Conservation (phyloP, 352 stramenopile species). For the Phytophthora citrophthora region DNA sequence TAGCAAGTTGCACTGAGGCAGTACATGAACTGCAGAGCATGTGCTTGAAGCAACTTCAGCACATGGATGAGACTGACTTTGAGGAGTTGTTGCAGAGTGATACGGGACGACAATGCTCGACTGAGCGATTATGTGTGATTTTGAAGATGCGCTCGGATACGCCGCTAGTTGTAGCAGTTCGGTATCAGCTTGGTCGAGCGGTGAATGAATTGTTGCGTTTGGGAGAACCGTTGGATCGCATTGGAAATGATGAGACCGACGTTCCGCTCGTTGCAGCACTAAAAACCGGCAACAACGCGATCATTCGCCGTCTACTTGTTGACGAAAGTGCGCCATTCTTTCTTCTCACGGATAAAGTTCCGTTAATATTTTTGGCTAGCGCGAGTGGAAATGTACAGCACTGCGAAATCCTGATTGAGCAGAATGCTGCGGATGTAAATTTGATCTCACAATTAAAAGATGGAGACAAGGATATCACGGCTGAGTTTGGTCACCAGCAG, state of each 20-base stretch:
- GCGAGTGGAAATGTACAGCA: slow-evolving; percentile 72
- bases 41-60: slow-evolving; percentile 64
- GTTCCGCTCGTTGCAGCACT: slow-evolving; percentile 75
- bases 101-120: slow-evolving; percentile 69
- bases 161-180: slow-evolving; percentile 74
- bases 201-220: slow-evolving; percentile 79
- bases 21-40: slow-evolving; percentile 52
- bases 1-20: slow-evolving; percentile 32
- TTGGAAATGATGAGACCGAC: slow-evolving; percentile 55
- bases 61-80: slow-evolving; percentile 56
- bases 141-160: slow-evolving; percentile 62
- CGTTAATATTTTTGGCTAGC: slow-evolving; percentile 77
- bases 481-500: slow-evolving; percentile 70
- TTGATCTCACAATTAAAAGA: slow-evolving; percentile 79
- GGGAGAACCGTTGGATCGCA: slow-evolving; percentile 57
- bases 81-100: slow-evolving; percentile 68
- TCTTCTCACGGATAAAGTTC: slow-evolving; percentile 79
- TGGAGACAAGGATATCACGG: slow-evolving; percentile 79
- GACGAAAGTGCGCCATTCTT: slow-evolving; percentile 74
- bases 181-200: slow-evolving; percentile 79
- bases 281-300: slow-evolving; percentile 74
- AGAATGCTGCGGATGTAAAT: slow-evolving; percentile 70
- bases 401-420: slow-evolving; percentile 75
- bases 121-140: slow-evolving; percentile 67
- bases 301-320: slow-evolving; percentile 77